Evolutionary conservation across 2,329 filamentous ascomycete species (phyloP).

Genomic region (Camillea tinctor): DNA sequence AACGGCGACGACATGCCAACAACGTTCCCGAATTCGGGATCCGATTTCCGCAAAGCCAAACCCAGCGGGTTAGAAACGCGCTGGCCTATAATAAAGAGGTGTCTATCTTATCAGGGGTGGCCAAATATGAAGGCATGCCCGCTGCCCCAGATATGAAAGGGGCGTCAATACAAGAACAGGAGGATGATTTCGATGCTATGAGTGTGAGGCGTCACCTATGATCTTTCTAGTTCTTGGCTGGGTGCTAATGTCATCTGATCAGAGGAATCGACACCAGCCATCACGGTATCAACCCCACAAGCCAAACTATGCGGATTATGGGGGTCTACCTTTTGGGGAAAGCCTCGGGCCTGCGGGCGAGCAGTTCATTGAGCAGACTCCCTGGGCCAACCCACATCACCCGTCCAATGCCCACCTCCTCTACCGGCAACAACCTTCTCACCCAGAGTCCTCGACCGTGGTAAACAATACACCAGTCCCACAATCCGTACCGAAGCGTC

Average conservation of each 20-base stretch:
- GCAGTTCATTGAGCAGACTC: conserved; percentile 83
- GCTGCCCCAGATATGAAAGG: conserved; percentile 83
- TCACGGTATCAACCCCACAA: conserved; percentile 40
- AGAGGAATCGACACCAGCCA: conserved; percentile 32
- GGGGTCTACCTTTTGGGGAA: conserved; percentile 46
- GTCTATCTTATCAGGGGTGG: conserved; percentile 82
- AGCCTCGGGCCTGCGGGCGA: conserved; percentile 69
- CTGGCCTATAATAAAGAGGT: conserved; percentile 94
- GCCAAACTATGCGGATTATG: conserved; percentile 45
- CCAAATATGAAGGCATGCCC: conserved; percentile 94
- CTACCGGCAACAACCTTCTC: conserved; percentile 39
- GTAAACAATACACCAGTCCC: conserved; percentile 29
- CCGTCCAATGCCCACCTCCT: conserved; percentile 55
- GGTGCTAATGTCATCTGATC: conserved; percentile 13
- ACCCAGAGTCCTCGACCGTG: conserved; percentile 31
- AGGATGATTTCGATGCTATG: conserved; percentile 87
- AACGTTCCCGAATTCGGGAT: conserved; percentile 80
- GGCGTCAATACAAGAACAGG: conserved; percentile 70
- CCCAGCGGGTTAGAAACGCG: conserved; percentile 79
- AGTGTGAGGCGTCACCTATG: conserved; percentile 61
- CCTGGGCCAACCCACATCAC: conserved; percentile 89
- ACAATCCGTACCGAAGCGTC: conserved; percentile 36
- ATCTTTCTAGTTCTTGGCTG: background rate
- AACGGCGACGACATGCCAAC: conserved; percentile 75
- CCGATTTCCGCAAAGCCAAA: conserved; percentile 72